Evolutionary conservation across 352 stramenopile genomes (phyloP).

Genomic region (Phytophthora gonapodyides): DNA sequence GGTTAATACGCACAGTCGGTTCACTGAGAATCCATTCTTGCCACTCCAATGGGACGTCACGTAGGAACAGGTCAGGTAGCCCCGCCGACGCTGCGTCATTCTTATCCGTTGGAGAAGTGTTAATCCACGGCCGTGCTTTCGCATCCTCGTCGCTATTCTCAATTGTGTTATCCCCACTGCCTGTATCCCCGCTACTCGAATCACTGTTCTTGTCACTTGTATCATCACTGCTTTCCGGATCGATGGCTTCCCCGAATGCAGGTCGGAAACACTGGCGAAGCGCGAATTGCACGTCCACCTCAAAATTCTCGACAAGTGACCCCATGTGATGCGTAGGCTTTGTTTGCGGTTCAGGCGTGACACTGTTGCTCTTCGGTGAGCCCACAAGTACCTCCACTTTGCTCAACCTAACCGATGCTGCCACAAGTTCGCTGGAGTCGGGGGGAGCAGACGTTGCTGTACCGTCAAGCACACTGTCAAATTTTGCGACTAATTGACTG

Average conservation of each 20-base stretch:
- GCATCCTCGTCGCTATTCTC: slow-evolving; percentile 17
- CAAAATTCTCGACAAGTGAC: slow-evolving; percentile 57
- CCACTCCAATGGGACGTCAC: slow-evolving; percentile 46
- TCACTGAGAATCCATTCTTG: slow-evolving; percentile 52
- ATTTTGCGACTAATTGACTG: slow-evolving; percentile 30
- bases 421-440: slow-evolving; percentile 28
- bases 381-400: slow-evolving; percentile 48
- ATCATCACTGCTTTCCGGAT: slow-evolving; percentile 30
- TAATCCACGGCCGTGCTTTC: slow-evolving; percentile 22
- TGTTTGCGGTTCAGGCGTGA: slow-evolving; percentile 12
- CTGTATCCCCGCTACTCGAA: slow-evolving; percentile 16
- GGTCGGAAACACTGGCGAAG: slow-evolving; percentile 39
- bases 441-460: slow-evolving; percentile 8
- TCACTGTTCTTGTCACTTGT: slow-evolving; percentile 27
- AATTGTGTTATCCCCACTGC: slow-evolving; percentile 5
- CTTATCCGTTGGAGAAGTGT: slow-evolving; percentile 9
- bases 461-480: slow-evolving; percentile 30
- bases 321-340: slow-evolving; percentile 37
- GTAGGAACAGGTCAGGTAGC: slow-evolving; percentile 36
- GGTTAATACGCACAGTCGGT: slow-evolving; percentile 46
- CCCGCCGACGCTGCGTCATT: slow-evolving; percentile 6
- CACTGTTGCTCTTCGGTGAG: slow-evolving; percentile 17
- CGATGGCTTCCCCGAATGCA: slow-evolving; percentile 15
- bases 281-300: slow-evolving; percentile 34
- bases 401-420: slow-evolving; percentile 34